These are phyloP conservation scores for Anthostomella pinea DNA, from an alignment of 2,329 filamentous ascomycete genomes.

Conservation along the genomic window DNA sequence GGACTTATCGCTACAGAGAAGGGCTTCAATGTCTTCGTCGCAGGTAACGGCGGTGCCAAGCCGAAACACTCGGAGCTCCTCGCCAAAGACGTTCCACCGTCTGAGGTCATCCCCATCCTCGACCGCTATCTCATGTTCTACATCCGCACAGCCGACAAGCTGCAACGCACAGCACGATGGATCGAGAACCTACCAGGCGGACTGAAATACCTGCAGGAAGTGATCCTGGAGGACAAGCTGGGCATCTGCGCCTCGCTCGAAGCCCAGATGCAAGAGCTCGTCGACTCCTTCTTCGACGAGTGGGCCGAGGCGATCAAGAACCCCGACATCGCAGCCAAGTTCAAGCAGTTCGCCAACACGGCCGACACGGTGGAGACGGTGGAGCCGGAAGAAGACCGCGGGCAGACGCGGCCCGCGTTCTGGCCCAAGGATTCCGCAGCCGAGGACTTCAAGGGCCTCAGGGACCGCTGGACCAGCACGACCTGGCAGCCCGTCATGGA, in stretches of 20 bases:
- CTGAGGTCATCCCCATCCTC: constrained; percentile 78
- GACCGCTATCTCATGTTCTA: constrained; percentile 93
- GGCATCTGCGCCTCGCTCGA: constrained; percentile 83
- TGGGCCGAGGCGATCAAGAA: constrained; percentile 80
- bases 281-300: constrained; percentile 84
- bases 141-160: constrained; percentile 85
- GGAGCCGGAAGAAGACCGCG: constrained; percentile 69
- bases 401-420: constrained; percentile 70
- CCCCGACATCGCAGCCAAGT: constrained; percentile 65
- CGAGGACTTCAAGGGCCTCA: constrained; percentile 68
- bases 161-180: constrained; percentile 87
- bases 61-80: constrained; percentile 79
- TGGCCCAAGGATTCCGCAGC: constrained; percentile 67
- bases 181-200: constrained; percentile 80
- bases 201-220: constrained; percentile 76
- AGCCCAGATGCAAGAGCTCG: constrained; percentile 81
- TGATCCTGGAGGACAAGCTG: constrained; percentile 80
- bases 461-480: constrained; percentile 60
- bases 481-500: constrained; percentile 80
- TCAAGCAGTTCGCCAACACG: constrained; percentile 84
- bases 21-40: constrained; percentile 90
- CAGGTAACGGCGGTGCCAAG: constrained; percentile 83
- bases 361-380: constrained; percentile 65
- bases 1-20: constrained; percentile 90
- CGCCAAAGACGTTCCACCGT: constrained; percentile 79